Conservation (phyloP, 108 stramenopile genomes). For the Skeletonema costatum region DNA sequence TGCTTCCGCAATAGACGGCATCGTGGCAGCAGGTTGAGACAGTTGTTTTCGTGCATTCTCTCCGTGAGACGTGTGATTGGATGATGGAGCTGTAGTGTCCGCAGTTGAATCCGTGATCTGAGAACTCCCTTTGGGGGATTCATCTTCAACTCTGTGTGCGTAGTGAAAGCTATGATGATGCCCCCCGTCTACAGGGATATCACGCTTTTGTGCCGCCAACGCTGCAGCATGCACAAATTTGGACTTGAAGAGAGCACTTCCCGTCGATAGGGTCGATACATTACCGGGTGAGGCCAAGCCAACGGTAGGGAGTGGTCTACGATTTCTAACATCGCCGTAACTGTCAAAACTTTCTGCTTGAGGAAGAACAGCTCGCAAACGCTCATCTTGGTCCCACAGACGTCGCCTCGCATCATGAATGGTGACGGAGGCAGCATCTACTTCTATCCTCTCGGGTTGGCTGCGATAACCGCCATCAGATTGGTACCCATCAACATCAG, state of each 20-base stretch:
- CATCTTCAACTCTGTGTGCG: conserved; percentile 2
- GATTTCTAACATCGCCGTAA: not conserved
- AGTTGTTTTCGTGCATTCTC: not conserved
- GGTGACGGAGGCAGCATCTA: conserved; percentile 14
- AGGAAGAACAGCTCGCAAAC: conserved; percentile 28
- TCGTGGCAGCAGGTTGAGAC: not conserved
- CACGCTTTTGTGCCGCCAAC: conserved; percentile 19
- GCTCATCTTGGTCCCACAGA: conserved; percentile 43
- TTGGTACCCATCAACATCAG: conserved; percentile 20
- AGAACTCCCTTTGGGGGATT: conserved; percentile 18
- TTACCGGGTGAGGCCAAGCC: conserved; percentile 29
- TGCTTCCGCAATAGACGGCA: conserved; percentile 40
- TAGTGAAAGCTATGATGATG: not conserved
- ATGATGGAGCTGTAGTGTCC: conserved; percentile 27
- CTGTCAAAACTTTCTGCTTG: conserved; percentile 6
- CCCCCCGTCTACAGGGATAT: not conserved
- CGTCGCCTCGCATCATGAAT: conserved; percentile 28
- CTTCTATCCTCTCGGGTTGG: not conserved
- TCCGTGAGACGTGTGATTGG: not conserved
- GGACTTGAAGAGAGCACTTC: conserved; percentile 42
- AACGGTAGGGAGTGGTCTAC: not conserved
- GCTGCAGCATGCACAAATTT: conserved; percentile 50
- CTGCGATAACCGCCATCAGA: conserved; percentile 1
- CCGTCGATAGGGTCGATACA: conserved; percentile 21
- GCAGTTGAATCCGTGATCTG: conserved; percentile 46